Conservation (phyloP, 1,284 basidiomycete genomes). For the Moniliella sp. region DNA sequence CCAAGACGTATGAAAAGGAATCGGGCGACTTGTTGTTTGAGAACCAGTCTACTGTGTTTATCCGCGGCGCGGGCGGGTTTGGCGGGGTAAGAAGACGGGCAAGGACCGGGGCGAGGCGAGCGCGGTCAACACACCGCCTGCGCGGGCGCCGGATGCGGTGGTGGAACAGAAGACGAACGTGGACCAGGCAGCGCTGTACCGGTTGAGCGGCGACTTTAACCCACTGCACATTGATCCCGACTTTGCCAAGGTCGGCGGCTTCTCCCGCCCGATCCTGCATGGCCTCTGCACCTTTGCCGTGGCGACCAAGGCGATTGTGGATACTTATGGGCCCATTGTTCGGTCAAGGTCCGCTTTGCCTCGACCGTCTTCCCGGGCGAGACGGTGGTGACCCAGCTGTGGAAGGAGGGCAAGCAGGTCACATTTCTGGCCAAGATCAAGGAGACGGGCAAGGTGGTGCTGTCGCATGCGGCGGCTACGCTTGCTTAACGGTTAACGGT, state of each 20-base stretch:
- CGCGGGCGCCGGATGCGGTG: constrained; percentile 8
- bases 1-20: constrained; percentile 17
- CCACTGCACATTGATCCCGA: constrained; percentile 20
- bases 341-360: constrained; percentile 18
- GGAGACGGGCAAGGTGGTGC: constrained; percentile 48
- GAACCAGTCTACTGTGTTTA: constrained; percentile 74
- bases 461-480: constrained; percentile 56
- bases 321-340: constrained; percentile 9
- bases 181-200: constrained; percentile 19
- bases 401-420: constrained; percentile 44
- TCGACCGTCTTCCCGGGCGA: constrained; percentile 20
- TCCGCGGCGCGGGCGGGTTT: constrained; percentile 86
- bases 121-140: constrained; percentile 37
- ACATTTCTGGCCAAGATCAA: constrained; percentile 67
- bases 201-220: constrained; percentile 19
- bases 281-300: constrained; percentile 22
- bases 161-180: constrained; percentile 9
- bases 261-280: constrained; percentile 21
- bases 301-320: constrained; percentile 18
- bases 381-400: constrained; percentile 16
- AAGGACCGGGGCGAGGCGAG: constrained; percentile 72
- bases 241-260: constrained; percentile 14
- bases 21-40: constrained; percentile 69
- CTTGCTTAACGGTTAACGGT: too few species aligned
- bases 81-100: constrained; percentile 66